Evolutionary conservation across 352 stramenopile genomes (phyloP), one percentile per base, ranked within the genome.

Genomic region (Phytophthora colocasiae): DNA sequence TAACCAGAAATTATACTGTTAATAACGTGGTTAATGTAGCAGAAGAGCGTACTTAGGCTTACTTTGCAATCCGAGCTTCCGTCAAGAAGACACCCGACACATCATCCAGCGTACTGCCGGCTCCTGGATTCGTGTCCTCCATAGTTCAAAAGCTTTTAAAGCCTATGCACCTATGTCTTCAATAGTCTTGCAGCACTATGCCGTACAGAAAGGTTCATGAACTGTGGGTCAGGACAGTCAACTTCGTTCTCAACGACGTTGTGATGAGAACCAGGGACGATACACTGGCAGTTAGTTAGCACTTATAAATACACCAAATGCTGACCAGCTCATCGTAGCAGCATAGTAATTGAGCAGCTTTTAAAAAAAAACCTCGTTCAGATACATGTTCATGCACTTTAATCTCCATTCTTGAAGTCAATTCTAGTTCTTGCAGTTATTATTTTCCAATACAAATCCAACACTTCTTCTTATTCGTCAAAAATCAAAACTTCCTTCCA

Each of bases 21-120:
- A 66, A 27, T 17, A 26, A 6, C 22, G 27, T 43, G 11, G 12
- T 43, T 10, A 56, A n/a, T 36, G 43, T 7, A 22, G 39, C 12
- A 7, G 11, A 15, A 3, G 8, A 56, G 17, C 38, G 2, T 14
- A n/a, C 22, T 50, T 32, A n/a, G 12, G 60, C 76, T 36, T 63
- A 82, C 67, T 84, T 82, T 46, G 67, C 67, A 66, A 93, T 80
- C 17, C 83, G 78, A 40, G 86, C 74, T 63, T 94, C 86, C 7
- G 86, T 94, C 46, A 94, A 71, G 73, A 92, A 94, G 24, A 93
- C 81, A 19, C 80, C 74, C 40, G 75, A 76, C 27, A 78, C 75
- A 55, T 89, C 72, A 34, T 83, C 73, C 22, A 85, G 32, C 24
- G 67, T 74, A 46, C 71, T 78, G 43, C 59, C 78, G 26, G 56